Base-by-base conservation (phyloP, 2,329 filamentous ascomycete species). In the Xylaria sp. region DNA sequence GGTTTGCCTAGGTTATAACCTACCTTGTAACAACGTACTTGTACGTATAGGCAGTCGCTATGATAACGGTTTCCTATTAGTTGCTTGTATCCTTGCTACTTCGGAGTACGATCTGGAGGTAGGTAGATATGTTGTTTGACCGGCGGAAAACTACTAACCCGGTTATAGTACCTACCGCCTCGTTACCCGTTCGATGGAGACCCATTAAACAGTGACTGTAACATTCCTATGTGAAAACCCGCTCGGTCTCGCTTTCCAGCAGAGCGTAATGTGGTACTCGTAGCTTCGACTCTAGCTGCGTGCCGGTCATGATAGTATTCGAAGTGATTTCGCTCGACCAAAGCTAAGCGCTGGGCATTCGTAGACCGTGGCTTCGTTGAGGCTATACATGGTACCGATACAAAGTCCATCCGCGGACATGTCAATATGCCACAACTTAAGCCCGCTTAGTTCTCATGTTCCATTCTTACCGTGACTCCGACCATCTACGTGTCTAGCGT, bases 401-500 rank as follows among this genome's bases (percentile, higher is more conserved):
- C 48, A 31, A 52, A 52, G 41, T 61, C 54, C 33, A 39, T 62
- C 10, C n/a, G 48, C 54, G 49, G 49, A 58, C 18, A 49, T 52
- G 7, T 31, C 49, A 61, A 10, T 23, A 48, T 33, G 31, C 33
- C 49, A 67, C 25, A 49, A 31, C 31, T 31, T 48, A n/a, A 60
- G 55, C 51, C 48, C 33, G 25, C 43, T 52, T 15, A 52, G 55
- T 55, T 43, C 28, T 62, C 10, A 6, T 23, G 43, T 54, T 41
- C 46, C 62, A 43, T 58, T 15, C 39, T 46, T 25, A 39, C n/a
- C 20, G 58, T 5, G 54, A 54, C 48, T 60, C 66, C 31, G n/a
- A 60, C 46, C 51, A 55, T 36, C 52, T 33, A 28, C 33, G 33
- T 10, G 9, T 57, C 31, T 67, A 61, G 64, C 43, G 59, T 39